These are phyloP conservation scores for Cryptosporidium ryanae DNA, from an alignment of 169 alveolate genomes.

Conservation along the genomic window DNA sequence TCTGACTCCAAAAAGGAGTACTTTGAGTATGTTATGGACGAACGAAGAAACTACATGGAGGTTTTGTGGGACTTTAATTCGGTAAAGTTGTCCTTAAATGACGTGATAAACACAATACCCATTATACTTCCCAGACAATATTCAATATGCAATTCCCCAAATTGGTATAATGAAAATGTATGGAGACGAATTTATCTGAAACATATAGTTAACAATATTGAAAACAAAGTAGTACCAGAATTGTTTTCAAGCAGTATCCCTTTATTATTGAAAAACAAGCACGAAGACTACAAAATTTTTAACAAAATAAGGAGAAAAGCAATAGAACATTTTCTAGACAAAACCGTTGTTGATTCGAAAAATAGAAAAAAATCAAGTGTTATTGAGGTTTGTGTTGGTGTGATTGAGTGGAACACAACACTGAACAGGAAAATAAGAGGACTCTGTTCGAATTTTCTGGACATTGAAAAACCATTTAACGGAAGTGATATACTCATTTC, in stretches of 20 bases:
- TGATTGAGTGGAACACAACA: constrained; percentile 67
- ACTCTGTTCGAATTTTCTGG: constrained; percentile 40
- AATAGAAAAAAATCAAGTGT: neutral
- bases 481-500: constrained; percentile 8
- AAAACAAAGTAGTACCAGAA: neutral
- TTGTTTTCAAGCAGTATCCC: neutral
- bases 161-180: constrained; percentile 27
- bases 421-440: constrained; percentile 59
- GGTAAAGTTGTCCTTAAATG: constrained; percentile 15
- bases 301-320: constrained; percentile 4
- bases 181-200: constrained; percentile 41
- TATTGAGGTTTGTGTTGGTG: constrained; percentile 52
- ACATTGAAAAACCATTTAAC: neutral
- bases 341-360: neutral
- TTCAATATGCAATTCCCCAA: constrained; percentile 45
- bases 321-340: neutral
- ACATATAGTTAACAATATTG: neutral
- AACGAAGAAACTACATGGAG: constrained; percentile 58
- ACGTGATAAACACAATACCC: constrained; percentile 12
- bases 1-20: constrained; percentile 65
- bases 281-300: constrained; percentile 11
- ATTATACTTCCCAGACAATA: constrained; percentile 59
- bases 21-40: constrained; percentile 53
- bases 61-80: constrained; percentile 71
- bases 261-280: constrained; percentile 1